A percentile compares a stretch with the other conserved stretches of the same genome.
Conservation (phyloP, 2,329 filamentous ascomycete genomes). For the Scopulariopsis brevicaulis region DNA sequence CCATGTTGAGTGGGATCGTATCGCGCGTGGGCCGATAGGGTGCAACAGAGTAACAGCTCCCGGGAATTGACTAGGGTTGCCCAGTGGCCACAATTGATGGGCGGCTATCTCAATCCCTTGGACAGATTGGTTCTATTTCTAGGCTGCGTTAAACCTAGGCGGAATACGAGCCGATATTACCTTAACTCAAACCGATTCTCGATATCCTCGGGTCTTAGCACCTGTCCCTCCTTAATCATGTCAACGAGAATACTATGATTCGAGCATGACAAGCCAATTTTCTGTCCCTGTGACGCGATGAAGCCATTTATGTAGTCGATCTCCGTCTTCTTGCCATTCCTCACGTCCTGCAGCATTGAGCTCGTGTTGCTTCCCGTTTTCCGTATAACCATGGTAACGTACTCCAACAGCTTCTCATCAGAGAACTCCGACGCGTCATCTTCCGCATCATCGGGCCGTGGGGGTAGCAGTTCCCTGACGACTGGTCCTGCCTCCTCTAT, state of each 20-base stretch:
- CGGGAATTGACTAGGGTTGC: no score
- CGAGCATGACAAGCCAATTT: conserved; percentile 16
- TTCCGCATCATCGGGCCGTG: not conserved
- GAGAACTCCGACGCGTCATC: conserved; percentile 1
- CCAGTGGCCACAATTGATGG: no score
- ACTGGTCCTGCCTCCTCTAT: conserved; percentile 65
- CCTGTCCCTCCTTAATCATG: not conserved
- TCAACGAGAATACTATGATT: not conserved
- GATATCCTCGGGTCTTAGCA: not conserved
- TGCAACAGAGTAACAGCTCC: no score
- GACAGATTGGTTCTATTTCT: no score
- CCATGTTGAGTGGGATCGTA: no score
- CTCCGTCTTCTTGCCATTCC: conserved; percentile 39
- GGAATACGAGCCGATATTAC: no score
- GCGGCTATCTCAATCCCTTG: no score
- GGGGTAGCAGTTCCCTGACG: not conserved
- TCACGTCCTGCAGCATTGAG: conserved; percentile 51
- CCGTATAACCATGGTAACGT: conserved; percentile 27
- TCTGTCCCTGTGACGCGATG: conserved; percentile 33
- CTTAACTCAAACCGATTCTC: not conserved
- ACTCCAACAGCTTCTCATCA: conserved; percentile 15
- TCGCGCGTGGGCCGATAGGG: no score
- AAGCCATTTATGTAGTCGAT: conserved; percentile 50
- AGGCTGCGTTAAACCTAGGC: no score
- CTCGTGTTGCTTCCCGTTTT: conserved; percentile 41